Evolutionary conservation across 2,329 filamentous ascomycete species (phyloP).

Genomic region (Cytospora piceae): DNA sequence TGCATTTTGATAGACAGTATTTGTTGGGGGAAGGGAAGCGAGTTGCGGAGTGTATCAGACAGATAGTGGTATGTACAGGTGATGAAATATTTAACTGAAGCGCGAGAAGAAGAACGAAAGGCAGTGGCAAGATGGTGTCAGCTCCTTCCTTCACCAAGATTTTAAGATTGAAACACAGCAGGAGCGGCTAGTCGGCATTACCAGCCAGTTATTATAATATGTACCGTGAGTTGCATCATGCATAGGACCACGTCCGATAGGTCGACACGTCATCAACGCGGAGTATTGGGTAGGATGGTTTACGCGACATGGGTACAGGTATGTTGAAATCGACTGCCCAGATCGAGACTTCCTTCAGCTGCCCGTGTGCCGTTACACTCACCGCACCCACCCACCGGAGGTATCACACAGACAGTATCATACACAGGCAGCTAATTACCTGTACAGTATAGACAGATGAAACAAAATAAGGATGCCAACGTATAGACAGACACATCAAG

Average conservation of each 20-base stretch:
- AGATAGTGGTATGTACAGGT: not conserved
- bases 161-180: slow-evolving; percentile 13
- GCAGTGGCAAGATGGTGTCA: not conserved
- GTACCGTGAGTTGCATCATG: slow-evolving; percentile 7
- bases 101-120: not conserved
- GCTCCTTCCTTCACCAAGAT: not conserved
- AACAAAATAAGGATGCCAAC: not conserved
- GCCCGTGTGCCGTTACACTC: not conserved
- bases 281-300: slow-evolving; percentile 14
- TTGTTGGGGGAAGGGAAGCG: not conserved
- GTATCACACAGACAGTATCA: not conserved
- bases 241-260: slow-evolving; percentile 19
- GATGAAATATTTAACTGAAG: not conserved
- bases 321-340: slow-evolving; percentile 4
- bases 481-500: not conserved
- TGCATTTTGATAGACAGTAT: slow-evolving; percentile 13
- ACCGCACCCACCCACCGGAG: not conserved
- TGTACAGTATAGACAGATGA: not conserved
- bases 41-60: not conserved
- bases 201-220: slow-evolving; percentile 1
- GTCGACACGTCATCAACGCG: slow-evolving; percentile 21
- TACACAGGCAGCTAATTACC: not conserved
- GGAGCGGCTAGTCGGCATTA: slow-evolving; percentile 12
- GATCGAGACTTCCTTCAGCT: not conserved
- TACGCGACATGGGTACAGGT: slow-evolving; percentile 13